Conservation (phyloP, 192 early-diverging fungal genomes). For the Entomortierella beljakovae region DNA sequence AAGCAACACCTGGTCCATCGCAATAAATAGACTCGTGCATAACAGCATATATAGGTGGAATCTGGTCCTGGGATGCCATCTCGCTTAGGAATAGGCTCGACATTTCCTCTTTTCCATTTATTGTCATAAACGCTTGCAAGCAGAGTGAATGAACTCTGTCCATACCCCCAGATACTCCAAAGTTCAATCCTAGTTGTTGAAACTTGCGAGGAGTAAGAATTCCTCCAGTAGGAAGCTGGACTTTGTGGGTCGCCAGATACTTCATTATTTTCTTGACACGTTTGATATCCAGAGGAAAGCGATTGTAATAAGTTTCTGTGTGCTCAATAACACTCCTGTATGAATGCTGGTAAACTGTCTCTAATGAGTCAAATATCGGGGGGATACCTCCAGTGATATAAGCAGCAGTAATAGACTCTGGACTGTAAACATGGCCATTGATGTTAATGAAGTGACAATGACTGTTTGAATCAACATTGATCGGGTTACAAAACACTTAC, state of each 20-base stretch:
- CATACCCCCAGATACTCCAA: conserved; percentile 74
- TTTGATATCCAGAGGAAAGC: conserved; percentile 69
- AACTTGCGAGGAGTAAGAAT: conserved; percentile 72
- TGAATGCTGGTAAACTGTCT: conserved; percentile 68
- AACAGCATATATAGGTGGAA: conserved; percentile 69
- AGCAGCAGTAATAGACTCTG: conserved; percentile 67
- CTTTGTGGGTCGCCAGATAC: conserved; percentile 57
- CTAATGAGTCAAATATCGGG: conserved; percentile 70
- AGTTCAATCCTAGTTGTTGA: conserved; percentile 71
- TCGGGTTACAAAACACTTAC: conserved; percentile 47
- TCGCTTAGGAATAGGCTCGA: conserved; percentile 35
- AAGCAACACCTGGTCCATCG: conserved; percentile 61
- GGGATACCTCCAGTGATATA: conserved; percentile 79
- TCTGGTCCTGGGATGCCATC: conserved; percentile 37
- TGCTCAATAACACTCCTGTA: conserved; percentile 71
- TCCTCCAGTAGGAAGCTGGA: conserved; percentile 71
- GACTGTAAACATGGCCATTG: conserved; percentile 35
- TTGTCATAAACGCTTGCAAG: conserved; percentile 47
- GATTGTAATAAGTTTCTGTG: conserved; percentile 72
- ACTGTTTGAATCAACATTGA: background rate
- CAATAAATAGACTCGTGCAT: conserved; percentile 77
- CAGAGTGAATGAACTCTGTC: conserved; percentile 70
- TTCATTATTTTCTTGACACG: conserved; percentile 71
- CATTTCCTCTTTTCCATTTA: conserved; percentile 40
- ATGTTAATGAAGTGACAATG: background rate